Evolutionary conservation across 306 rosid species (phyloP).

Genomic region (Lagenaria siceraria): DNA sequence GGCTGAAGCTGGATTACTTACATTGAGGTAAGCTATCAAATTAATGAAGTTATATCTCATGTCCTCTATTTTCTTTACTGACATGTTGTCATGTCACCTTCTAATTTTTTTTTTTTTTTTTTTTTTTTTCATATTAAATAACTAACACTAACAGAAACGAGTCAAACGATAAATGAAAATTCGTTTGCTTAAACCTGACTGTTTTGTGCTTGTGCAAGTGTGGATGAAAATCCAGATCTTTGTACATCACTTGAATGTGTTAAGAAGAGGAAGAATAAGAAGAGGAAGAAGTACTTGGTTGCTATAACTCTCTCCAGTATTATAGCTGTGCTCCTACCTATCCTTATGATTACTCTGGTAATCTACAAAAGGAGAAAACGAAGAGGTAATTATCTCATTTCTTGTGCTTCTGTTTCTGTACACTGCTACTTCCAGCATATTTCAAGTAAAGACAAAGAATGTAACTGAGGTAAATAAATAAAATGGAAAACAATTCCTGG

Average conservation of each 20-base stretch:
- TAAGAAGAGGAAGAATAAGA: background rate
- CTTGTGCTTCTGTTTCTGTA: background rate
- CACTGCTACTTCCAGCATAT: background rate
- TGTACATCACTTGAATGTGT: background rate
- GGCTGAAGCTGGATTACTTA: background rate
- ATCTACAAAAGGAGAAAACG: slow-evolving; percentile 9
- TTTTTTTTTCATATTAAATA: background rate
- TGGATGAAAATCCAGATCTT: slow-evolving; percentile 15
- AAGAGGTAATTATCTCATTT: background rate
- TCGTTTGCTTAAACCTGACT: background rate
- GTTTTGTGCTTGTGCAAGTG: slow-evolving; percentile 4
- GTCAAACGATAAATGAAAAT: background rate
- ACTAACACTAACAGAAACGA: background rate
- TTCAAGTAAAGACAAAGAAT: background rate
- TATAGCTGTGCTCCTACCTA: background rate
- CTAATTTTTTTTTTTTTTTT: background rate
- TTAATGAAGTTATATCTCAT: background rate
- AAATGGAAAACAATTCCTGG: background rate
- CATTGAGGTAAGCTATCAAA: background rate
- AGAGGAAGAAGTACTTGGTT: slow-evolving; percentile 9
- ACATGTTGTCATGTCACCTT: background rate
- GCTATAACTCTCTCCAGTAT: slow-evolving; percentile 16
- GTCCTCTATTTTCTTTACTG: background rate
- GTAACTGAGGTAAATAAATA: background rate
- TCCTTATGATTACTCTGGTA: background rate